These are phyloP conservation scores for Elaeis guineensis DNA, from an alignment of 176 grass and related monocot species.

Conservation along the genomic window DNA sequence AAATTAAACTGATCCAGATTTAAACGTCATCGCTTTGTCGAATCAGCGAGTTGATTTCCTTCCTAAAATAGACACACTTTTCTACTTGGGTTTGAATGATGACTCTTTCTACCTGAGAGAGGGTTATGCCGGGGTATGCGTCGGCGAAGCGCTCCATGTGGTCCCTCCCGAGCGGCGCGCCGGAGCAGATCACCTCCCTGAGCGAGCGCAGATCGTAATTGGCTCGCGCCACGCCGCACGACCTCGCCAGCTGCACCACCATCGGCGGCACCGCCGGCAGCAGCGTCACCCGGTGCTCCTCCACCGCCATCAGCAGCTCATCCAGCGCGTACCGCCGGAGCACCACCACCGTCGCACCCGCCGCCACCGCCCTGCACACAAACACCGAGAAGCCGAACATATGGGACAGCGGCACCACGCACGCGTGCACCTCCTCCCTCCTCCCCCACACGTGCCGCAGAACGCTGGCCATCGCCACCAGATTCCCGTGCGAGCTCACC, in stretches of 20 bases:
- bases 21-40: too few species aligned
- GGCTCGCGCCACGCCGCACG: neutral
- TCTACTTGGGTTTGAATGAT: too few species aligned
- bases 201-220: neutral
- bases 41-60: too few species aligned
- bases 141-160: too few species aligned
- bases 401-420: conserved; percentile 44
- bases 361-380: too few species aligned
- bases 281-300: conserved; percentile 21
- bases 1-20: too few species aligned
- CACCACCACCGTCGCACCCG: conserved; percentile 29
- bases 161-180: conserved; percentile 34
- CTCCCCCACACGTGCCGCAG: conserved; percentile 13
- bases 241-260: conserved; percentile 31
- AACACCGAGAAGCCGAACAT: conserved; percentile 50
- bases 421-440: conserved; percentile 37
- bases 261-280: conserved; percentile 41
- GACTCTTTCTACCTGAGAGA: too few species aligned
- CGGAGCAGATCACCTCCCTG: conserved; percentile 34
- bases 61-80: too few species aligned
- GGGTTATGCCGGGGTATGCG: too few species aligned
- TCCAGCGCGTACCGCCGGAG: conserved; percentile 13
- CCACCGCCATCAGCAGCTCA: conserved; percentile 17
- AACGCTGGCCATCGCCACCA: too few species aligned
- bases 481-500: too few species aligned